Percentiles rank a stretch among this genome's conserved stretches.
Evolutionary conservation across 192 early-diverging fungal species (phyloP).

Genomic region (Anaeromyces robustus): DNA sequence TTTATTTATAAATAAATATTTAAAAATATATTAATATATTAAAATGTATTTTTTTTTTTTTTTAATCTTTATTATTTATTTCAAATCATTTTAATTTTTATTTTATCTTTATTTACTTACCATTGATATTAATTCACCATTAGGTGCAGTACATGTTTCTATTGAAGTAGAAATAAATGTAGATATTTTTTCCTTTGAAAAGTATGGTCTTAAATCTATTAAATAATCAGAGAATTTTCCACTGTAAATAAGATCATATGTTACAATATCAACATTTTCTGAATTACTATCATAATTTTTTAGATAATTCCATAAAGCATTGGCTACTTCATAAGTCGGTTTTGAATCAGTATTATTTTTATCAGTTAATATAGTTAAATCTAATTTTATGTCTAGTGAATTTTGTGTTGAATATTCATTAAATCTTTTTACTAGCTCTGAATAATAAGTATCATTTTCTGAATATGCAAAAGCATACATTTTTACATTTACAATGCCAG

Average conservation of each 20-base stretch:
- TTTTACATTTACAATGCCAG: no score
- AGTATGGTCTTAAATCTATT: not conserved
- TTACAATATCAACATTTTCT: not conserved
- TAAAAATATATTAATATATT: no score
- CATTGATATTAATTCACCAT: not conserved
- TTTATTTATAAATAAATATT: not conserved
- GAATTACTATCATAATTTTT: not conserved
- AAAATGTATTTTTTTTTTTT: not conserved
- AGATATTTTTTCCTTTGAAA: not conserved
- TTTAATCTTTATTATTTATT: not conserved
- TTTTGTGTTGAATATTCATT: not conserved
- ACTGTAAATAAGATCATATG: not conserved
- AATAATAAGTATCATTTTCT: not conserved
- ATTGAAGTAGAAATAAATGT: not conserved
- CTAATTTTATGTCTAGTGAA: not conserved
- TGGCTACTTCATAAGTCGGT: not conserved
- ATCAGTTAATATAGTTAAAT: not conserved
- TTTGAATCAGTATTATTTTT: not conserved
- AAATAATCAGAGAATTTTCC: not conserved
- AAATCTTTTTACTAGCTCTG: not conserved
- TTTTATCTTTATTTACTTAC: not conserved
- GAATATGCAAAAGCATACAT: not conserved
- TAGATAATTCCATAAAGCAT: not conserved
- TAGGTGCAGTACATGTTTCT: not conserved
- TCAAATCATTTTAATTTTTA: no score